Conservation (phyloP, 2,329 filamentous ascomycete genomes). For the Lecanicillium sp. region DNA sequence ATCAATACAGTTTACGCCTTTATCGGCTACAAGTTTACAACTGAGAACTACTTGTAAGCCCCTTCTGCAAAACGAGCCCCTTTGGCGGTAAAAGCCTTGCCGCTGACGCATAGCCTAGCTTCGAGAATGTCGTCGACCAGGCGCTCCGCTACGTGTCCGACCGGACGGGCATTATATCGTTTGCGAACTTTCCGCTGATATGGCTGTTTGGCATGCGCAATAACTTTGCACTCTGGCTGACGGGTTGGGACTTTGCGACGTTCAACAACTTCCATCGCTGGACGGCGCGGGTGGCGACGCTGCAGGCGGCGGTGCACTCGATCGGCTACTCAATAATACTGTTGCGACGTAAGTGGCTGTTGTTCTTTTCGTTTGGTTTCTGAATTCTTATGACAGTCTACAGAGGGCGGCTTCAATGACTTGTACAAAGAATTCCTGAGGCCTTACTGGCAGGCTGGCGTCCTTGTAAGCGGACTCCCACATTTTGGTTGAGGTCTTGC, state of each 20-base stretch:
- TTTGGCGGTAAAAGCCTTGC: not conserved
- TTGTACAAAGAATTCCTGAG: slow-evolving; percentile 33
- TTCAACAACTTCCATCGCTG: slow-evolving; percentile 65
- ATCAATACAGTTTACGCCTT: not conserved
- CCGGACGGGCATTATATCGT: slow-evolving; percentile 57
- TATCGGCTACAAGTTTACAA: not conserved
- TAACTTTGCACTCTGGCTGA: slow-evolving; percentile 59
- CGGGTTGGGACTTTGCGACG: slow-evolving; percentile 62
- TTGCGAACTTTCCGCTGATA: slow-evolving; percentile 57
- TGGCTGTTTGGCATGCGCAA: slow-evolving; percentile 65
- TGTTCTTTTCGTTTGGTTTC: not conserved
- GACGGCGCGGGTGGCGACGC: slow-evolving; percentile 55
- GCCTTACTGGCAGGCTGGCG: slow-evolving; percentile 46
- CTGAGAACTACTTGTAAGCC: not conserved
- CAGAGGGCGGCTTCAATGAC: slow-evolving; percentile 32
- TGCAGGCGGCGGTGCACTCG: slow-evolving; percentile 58
- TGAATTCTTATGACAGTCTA: not conserved
- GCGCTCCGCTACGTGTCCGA: slow-evolving; percentile 52
- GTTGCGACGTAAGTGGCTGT: slow-evolving; percentile 18
- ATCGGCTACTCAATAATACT: slow-evolving; percentile 49
- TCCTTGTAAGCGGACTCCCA: slow-evolving; percentile 22
- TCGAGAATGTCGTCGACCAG: slow-evolving; percentile 21
- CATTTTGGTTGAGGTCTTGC: not conserved
- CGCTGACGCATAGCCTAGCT: not conserved
- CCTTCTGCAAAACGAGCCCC: not conserved